These are phyloP conservation scores for Mesostigma viride DNA, from an alignment of 139 green algal species.

Conservation along the genomic window DNA sequence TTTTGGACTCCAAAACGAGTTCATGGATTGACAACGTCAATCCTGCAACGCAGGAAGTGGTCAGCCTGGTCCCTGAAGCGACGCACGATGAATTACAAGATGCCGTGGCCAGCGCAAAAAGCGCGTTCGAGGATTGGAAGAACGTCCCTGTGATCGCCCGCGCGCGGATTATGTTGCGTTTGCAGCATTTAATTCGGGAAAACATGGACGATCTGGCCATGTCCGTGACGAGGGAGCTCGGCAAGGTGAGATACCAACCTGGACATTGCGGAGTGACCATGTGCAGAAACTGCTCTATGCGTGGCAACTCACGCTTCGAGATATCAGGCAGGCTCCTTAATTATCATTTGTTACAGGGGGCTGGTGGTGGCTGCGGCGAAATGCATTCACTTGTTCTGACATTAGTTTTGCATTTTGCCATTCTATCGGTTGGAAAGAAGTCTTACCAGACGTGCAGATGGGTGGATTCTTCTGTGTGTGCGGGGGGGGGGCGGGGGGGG, in stretches of 20 bases:
- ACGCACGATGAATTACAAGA: conserved; percentile 73
- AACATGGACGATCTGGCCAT: conserved; percentile 81
- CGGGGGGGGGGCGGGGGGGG: too few species aligned
- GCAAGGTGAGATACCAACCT: conserved; percentile 48
- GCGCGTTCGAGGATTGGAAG: conserved; percentile 71
- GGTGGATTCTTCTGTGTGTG: too few species aligned
- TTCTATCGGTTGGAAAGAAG: background rate
- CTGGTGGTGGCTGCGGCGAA: background rate
- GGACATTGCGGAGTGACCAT: background rate
- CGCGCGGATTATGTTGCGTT: conserved; percentile 78
- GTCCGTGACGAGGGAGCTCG: conserved; percentile 78
- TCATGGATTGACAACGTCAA: conserved; percentile 22
- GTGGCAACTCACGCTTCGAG: background rate
- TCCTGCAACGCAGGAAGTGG: conserved; percentile 64
- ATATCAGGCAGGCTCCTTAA: background rate
- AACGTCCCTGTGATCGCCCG: conserved; percentile 59
- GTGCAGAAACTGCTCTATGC: background rate
- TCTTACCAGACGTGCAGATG: background rate
- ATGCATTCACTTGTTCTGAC: background rate
- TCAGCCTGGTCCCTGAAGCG: conserved; percentile 60
- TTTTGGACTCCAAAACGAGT: conserved; percentile 9
- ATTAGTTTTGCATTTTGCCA: background rate
- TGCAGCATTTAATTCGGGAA: conserved; percentile 73
- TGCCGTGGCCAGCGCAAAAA: conserved; percentile 64
- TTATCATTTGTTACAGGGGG: background rate